These are phyloP conservation scores for Barnettozyma hawaiiensis DNA, from an alignment of 1,139 yeast species.

Conservation along the genomic window DNA sequence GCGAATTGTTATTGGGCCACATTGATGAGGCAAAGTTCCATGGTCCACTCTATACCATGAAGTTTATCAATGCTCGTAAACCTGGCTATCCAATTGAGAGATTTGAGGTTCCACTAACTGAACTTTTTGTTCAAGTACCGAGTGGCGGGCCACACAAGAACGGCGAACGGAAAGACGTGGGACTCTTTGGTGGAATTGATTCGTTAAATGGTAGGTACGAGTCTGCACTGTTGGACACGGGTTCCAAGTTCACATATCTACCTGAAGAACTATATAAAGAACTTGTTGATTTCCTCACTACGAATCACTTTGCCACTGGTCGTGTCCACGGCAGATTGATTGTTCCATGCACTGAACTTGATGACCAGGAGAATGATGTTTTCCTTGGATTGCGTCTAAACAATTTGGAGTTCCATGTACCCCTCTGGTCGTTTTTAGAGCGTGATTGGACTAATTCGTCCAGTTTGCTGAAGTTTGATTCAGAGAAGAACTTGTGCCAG, in stretches of 20 bases:
- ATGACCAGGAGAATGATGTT: conserved; percentile 10
- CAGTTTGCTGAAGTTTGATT: neutral
- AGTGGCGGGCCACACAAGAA: neutral
- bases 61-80: conserved; percentile 33
- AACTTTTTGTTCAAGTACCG: conserved; percentile 7
- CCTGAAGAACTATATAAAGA: conserved; percentile 36
- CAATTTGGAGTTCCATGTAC: conserved; percentile 27
- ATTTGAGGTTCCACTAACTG: conserved; percentile 15
- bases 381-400: conserved; percentile 4
- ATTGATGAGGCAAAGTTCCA: conserved; percentile 46
- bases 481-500: conserved; percentile 4
- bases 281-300: conserved; percentile 18
- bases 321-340: conserved; percentile 28
- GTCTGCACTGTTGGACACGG: conserved; percentile 56
- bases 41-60: conserved; percentile 41
- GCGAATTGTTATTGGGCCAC: conserved; percentile 50
- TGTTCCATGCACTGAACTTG: conserved; percentile 24
- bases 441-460: conserved; percentile 1
- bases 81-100: conserved; percentile 22
- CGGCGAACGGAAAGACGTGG: neutral
- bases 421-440: conserved; percentile 35
- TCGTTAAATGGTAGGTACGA: conserved; percentile 5
- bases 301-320: neutral
- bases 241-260: conserved; percentile 51
- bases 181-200: conserved; percentile 9